Percentiles rank a stretch among this genome's conserved stretches.
These are phyloP conservation scores for Chlorella sp. DNA, from an alignment of 139 green algal genomes.

Conservation along the genomic window DNA sequence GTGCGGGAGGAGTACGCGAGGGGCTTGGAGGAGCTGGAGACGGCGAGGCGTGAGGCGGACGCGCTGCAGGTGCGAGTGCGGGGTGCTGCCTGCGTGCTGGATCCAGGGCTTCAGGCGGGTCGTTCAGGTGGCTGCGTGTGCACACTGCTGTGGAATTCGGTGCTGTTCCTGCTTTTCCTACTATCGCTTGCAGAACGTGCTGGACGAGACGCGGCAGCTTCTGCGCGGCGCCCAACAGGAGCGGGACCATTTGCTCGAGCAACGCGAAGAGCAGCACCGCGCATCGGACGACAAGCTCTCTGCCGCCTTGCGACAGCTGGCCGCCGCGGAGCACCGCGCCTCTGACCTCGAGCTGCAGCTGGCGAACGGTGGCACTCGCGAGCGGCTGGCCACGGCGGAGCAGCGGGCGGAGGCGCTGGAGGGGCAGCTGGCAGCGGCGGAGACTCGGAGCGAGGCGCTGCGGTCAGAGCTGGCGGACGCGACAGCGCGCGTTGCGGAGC, in stretches of 20 bases:
- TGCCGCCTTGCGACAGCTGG: neutral
- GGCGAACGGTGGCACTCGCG: neutral
- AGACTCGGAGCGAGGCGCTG: no score
- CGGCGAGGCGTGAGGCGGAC: neutral
- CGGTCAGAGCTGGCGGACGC: no score
- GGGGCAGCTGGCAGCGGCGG: no score
- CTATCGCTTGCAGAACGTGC: no score
- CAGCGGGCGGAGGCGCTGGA: neutral
- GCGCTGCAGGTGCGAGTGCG: neutral
- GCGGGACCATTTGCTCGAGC: neutral
- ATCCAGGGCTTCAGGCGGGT: no score
- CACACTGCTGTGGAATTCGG: no score
- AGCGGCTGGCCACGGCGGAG: neutral
- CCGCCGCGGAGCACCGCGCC: neutral
- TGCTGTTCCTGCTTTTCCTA: no score
- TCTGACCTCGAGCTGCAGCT: neutral
- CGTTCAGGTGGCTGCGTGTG: no score
- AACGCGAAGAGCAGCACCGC: neutral
- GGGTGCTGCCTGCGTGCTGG: no score
- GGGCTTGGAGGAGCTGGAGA: neutral
- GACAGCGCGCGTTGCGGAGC: no score
- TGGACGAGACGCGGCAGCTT: neutral
- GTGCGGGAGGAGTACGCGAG: neutral
- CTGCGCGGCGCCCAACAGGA: neutral
- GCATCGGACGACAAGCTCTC: neutral